Base-by-base conservation (phyloP, 305 asterid species). In the Caryopteris hybrid region DNA sequence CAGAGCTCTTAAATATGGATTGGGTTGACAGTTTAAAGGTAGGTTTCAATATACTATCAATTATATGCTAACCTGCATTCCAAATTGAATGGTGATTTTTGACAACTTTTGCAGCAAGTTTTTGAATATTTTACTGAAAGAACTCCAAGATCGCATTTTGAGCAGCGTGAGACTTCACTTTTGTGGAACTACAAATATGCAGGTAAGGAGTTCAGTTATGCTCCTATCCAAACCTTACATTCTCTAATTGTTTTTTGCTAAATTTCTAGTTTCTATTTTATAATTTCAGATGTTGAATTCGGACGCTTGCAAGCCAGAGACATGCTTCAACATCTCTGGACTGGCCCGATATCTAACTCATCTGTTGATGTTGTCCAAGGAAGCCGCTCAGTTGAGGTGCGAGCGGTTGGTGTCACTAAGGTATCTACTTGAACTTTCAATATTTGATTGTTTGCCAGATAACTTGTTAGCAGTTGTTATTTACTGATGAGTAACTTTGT, bases 301-400 rank as follows among this genome's bases (percentile, higher is more conserved):
- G 99, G 98, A 84, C 86, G 97, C 71, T 64, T 94, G 85, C 99
- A 94, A 86, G 99, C 99, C 57, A 89, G 99, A 82, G 99, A 94
- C 73, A 89, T 94, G 99, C 85, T 94, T 71, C 99, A 94, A 83
- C 99, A 91, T 87, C 96, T 94, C 12, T 91, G 97, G 97, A 91
- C 98, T 11, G 99, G 99, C 66, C 99, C 98, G 8, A 89, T 91
- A 71, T 91, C 98, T n/a, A 91, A 91, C 79, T 87, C 99, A 42
- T 91, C 97, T 13, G 91, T 94, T 60, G 99, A 94, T 69, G 97
- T 94, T 64, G 97, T 88, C 79, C 98, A 94, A 83, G 99, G 99
- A 63, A 86, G 86, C 78, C 88, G 87, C 31, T 88, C 99, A 0
- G 96, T 94, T 73, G 99, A 94, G 83, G 97, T 91, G 55, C 93